phyloP scores from a whole-genome alignment of 176 grass and related monocot species.

The Oryza meyeriana region DNA sequence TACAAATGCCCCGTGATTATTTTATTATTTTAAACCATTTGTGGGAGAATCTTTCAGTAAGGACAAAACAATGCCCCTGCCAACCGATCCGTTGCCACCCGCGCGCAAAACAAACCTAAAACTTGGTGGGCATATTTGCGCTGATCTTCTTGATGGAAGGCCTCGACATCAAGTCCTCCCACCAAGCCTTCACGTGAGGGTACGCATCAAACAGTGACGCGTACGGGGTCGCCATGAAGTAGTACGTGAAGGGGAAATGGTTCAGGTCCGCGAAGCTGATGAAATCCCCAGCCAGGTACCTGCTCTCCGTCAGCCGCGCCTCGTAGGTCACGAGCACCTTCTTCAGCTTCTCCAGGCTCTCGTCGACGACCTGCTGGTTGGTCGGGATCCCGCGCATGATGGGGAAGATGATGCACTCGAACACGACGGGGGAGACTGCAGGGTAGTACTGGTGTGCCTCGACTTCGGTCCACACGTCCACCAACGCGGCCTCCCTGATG shows the following conservation, averaged over 20 bases:
- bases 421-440: background rate
- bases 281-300: conserved; percentile 27
- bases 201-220: background rate
- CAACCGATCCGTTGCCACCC: too few species aligned
- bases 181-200: conserved; percentile 10
- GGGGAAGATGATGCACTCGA: conserved; percentile 20
- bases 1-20: too few species aligned
- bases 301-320: background rate
- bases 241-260: background rate
- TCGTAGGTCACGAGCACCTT: conserved; percentile 29
- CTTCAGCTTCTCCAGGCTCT: conserved; percentile 7
- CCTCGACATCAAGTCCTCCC: background rate
- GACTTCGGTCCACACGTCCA: conserved; percentile 31
- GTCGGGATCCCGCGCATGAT: background rate
- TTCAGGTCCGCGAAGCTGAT: conserved; percentile 30
- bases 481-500: background rate
- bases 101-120: background rate
- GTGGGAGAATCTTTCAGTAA: too few species aligned
- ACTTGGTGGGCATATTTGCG: background rate
- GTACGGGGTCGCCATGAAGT: background rate
- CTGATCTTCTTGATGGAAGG: background rate
- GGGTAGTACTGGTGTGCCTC: conserved; percentile 11
- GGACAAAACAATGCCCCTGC: too few species aligned
- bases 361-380: conserved; percentile 1
- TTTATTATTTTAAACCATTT: too few species aligned